These are phyloP conservation scores for Rhododendron simsii DNA, from an alignment of 148 eudicot genomes.

Conservation along the genomic window DNA sequence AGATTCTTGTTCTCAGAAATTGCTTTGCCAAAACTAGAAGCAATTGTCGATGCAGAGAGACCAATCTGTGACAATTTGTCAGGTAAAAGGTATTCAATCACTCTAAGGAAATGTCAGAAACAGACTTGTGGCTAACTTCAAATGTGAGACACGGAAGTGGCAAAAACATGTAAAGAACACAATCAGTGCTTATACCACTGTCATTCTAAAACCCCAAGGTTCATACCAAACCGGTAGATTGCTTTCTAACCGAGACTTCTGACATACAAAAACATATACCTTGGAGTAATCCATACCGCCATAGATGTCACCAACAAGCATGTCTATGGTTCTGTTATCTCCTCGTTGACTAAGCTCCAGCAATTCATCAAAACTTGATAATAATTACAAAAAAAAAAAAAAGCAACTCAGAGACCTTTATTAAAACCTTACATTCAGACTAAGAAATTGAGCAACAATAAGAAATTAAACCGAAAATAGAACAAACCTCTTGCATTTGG, in stretches of 20 bases:
- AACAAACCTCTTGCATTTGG: conserved; percentile 85
- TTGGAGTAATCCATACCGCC: conserved; percentile 94
- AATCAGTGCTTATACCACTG: not conserved
- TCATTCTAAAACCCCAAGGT: not conserved
- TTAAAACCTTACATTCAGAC: conserved; percentile 6
- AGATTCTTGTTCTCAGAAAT: conserved; percentile 84
- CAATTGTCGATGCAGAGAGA: conserved; percentile 94
- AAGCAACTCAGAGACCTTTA: conserved; percentile 2
- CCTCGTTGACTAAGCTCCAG: conserved; percentile 94
- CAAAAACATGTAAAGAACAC: not conserved
- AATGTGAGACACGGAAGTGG: not conserved
- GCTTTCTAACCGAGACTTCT: not conserved
- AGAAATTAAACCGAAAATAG: not conserved
- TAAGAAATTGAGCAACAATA: conserved; percentile 12
- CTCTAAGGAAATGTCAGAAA: not conserved
- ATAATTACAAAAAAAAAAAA: not conserved
- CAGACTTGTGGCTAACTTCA: not conserved
- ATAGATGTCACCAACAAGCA: conserved; percentile 97
- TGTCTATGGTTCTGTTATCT: conserved; percentile 82
- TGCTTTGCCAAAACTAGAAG: conserved; percentile 98
- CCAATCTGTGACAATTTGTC: conserved; percentile 61
- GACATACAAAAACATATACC: conserved; percentile 28
- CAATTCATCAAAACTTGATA: conserved; percentile 77
- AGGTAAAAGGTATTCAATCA: not conserved
- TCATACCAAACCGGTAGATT: not conserved